phyloP scores from a whole-genome alignment of 1,284 basidiomycete species.

The Rhodofomes roseus region DNA sequence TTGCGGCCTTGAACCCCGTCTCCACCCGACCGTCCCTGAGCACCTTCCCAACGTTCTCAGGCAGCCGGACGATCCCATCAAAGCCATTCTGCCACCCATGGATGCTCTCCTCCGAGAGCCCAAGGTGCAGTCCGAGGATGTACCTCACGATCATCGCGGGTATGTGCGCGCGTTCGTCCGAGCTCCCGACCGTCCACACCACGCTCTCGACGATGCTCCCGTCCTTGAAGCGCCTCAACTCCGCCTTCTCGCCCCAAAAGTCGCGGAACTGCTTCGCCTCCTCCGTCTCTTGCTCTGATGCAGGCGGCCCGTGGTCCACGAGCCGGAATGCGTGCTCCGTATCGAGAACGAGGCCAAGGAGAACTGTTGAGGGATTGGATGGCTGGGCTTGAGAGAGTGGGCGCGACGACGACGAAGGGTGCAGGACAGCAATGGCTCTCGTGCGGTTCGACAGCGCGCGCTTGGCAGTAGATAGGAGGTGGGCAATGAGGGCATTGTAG shows the following conservation, averaged over 20 bases:
- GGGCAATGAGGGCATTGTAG: conserved; percentile 51
- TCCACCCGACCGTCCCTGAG: conserved; percentile 44
- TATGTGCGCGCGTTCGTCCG: conserved; percentile 78
- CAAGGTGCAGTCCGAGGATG: conserved; percentile 76
- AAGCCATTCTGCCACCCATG: conserved; percentile 60
- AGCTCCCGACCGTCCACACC: conserved; percentile 81
- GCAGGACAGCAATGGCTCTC: conserved; percentile 56
- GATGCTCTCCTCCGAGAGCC: conserved; percentile 49
- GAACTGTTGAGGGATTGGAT: conserved; percentile 41
- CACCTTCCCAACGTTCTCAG: conserved; percentile 48
- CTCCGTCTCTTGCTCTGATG: conserved; percentile 53
- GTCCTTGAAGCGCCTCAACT: conserved; percentile 96
- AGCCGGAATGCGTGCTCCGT: conserved; percentile 72
- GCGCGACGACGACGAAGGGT: conserved; percentile 42
- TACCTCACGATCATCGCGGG: conserved; percentile 75
- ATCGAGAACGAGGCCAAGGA: conserved; percentile 76
- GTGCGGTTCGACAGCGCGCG: conserved; percentile 71
- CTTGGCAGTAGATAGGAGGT: conserved; percentile 53
- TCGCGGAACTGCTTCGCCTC: conserved; percentile 67
- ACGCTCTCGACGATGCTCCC: conserved; percentile 92
- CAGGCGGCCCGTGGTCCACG: conserved; percentile 86
- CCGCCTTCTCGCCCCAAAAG: conserved; percentile 92
- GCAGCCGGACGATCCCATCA: conserved; percentile 67
- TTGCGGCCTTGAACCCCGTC: conserved; percentile 74
- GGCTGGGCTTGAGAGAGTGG: conserved; percentile 51